These are phyloP conservation scores for Talaromyces thailandensis DNA, from an alignment of 495 filamentous ascomycete genomes.

Conservation along the genomic window DNA sequence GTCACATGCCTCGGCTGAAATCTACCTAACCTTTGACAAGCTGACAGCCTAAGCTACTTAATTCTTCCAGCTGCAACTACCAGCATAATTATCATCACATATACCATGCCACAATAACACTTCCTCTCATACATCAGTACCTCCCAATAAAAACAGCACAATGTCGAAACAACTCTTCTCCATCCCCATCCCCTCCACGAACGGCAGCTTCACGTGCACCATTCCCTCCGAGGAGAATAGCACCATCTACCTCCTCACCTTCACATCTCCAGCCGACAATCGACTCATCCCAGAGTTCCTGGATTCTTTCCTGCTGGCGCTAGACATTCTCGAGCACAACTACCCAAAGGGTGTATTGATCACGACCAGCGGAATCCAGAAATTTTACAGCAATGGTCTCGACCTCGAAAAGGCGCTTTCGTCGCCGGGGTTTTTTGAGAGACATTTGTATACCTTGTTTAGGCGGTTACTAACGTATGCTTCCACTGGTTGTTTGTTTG, in stretches of 20 bases:
- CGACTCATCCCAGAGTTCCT: slow-evolving; percentile 60
- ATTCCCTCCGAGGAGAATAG: slow-evolving; percentile 35
- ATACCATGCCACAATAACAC: not conserved
- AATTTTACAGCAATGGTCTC: slow-evolving; percentile 78
- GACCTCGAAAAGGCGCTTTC: slow-evolving; percentile 50
- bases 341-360: slow-evolving; percentile 61
- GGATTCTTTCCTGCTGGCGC: slow-evolving; percentile 53
- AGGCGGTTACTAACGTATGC: slow-evolving; percentile 52
- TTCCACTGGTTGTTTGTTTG: no score
- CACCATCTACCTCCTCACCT: slow-evolving; percentile 63
- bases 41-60: not conserved
- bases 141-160: not conserved
- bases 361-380: slow-evolving; percentile 62
- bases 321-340: slow-evolving; percentile 62
- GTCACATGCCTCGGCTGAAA: not conserved
- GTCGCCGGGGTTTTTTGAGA: slow-evolving; percentile 43
- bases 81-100: not conserved
- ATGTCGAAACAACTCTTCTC: slow-evolving; percentile 29
- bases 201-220: slow-evolving; percentile 48
- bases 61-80: not conserved
- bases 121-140: not conserved
- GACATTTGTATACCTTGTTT: slow-evolving; percentile 50
- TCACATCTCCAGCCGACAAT: slow-evolving; percentile 63
- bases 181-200: slow-evolving; percentile 31
- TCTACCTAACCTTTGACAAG: not conserved